phyloP scores from a whole-genome alignment of 495 filamentous ascomycete species.

The Daldinia loculata region DNA sequence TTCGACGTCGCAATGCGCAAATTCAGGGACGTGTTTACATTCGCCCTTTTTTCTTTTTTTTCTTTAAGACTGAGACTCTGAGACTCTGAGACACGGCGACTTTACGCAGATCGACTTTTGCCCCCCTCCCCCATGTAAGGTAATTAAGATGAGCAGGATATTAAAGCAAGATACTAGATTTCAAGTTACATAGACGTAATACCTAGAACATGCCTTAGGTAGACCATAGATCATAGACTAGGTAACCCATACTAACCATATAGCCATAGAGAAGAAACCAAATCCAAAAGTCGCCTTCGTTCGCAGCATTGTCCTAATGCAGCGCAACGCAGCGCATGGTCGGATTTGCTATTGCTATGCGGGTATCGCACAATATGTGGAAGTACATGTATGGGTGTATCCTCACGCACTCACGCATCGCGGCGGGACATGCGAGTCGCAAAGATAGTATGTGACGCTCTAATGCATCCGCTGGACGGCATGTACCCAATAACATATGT shows the following conservation, averaged over 20 bases:
- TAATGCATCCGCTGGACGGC: constrained; percentile 14
- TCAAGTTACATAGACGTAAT: not conserved
- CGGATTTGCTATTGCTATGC: constrained; percentile 37
- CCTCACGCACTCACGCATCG: constrained; percentile 10
- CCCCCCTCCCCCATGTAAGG: not conserved
- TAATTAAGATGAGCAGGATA: constrained; percentile 16
- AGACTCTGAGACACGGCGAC: not conserved
- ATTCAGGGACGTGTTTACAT: constrained; percentile 32
- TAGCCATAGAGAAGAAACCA: not conserved
- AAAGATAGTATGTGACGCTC: constrained; percentile 29
- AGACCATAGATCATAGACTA: no score
- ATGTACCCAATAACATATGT: constrained; percentile 8
- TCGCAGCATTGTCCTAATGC: constrained; percentile 32
- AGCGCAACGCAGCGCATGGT: constrained; percentile 28
- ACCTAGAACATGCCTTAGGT: no score
- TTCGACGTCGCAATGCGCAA: constrained; percentile 42
- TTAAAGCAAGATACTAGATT: constrained; percentile 6
- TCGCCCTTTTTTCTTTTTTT: not conserved
- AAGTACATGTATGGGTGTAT: constrained; percentile 33
- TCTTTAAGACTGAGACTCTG: not conserved
- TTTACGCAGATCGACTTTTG: not conserved
- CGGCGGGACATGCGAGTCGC: constrained; percentile 29
- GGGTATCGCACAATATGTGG: constrained; percentile 32
- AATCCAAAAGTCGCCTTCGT: constrained; percentile 7
- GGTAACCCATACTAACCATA: no score